Evolutionary conservation across 2,329 filamentous ascomycete species (phyloP), one percentile per base, ranked within the genome.

Genomic region (Aspergillus ochraceus): DNA sequence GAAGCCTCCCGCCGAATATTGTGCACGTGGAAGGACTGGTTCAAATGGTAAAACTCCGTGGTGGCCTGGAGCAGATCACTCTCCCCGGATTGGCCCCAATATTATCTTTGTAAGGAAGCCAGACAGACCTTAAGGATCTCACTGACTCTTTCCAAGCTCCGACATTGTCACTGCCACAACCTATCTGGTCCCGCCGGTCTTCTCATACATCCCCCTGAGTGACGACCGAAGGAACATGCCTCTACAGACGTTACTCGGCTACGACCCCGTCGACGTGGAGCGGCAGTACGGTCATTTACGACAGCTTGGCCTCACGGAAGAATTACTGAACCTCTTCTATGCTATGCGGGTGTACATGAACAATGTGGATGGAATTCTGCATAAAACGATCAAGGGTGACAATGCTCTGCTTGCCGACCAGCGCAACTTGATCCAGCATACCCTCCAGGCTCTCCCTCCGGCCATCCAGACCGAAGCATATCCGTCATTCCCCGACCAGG

Each of bases 361-460:
- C 8, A 67, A 70, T 10, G 65, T 74, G 20, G 67, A 70, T 51
- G 55, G 61, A n/a, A 66, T 66, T 32, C 58, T 72, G 14, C 54
- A 60, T 6, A 59, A 52, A 4, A 52, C 59, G 1, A 45, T 53
- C 29, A 60, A 63, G 14, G 56, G 63, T 4, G 68, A 74, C 30
- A 42, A 61, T 22, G 64, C 70, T 8, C 54, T 71, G 3, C 60
- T 77, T 6, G 60, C 68, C 20, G 76, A 79, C 60, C 71, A 76
- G 55, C 73, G 77, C 20, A 79, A 79, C 51, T 66, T 74, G 4
- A 69, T 76, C 29, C 75, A 79, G 56, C 71, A 76, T 49, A 70
- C 64, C 14, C 68, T 78, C 10, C 61, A 77, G 54, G 70, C 64
- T 5, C 60, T 78, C 4, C 67, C 70, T 6, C 61, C 73, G 1